Evolutionary conservation across 306 rosid genomes (phyloP), one percentile per base, ranked within the genome.

Genomic region (Styphnolobium japonicum): DNA sequence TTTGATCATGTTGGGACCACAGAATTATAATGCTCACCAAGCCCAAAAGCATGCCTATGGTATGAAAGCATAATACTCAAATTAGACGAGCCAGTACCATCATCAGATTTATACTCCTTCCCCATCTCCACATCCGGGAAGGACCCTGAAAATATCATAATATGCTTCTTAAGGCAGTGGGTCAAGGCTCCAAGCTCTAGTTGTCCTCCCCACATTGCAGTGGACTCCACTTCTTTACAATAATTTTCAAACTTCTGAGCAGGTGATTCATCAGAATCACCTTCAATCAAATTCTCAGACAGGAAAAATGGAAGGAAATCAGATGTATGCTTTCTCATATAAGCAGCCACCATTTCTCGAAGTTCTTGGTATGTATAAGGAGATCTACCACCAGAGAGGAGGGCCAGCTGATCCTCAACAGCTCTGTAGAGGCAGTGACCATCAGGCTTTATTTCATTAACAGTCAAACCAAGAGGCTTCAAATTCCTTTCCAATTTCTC

Each of bases 81-180:
- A 80, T 74, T 78, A 7, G 81, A 58, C 31, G 84, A 62, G 82
- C 39, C 86, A 14, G 63, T 66, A 22, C 23, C 86, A 27, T 52
- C 79, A 2, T 63, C 79, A 19, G 90, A 67, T 84, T 87, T 90
- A 86, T 91, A 96, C 85, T 93, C 98, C 82, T 91, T 96, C 66
- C 98, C 98, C 94, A 93, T 96, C 89, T 93, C 99, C 82, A 95
- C 98, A 56, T 96, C 98, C 0, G 98, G 98, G 86, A 93, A 96
- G 78, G 96, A 96, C 52, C 99, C 98, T 6, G 98, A 96, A 85
- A 82, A 91, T 80, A 96, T 85, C 92, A 86, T 82, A 83, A 96
- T 89, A 57, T 88, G 98, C 78, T 88, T 95, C 86, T 79, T 85
- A 34, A 96, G 89, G 90, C 94, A 88, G 68, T 89, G 96, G 51